Evolutionary conservation across 164 flowering plant genomes (phyloP).

Genomic region (Echeveria elegans): DNA sequence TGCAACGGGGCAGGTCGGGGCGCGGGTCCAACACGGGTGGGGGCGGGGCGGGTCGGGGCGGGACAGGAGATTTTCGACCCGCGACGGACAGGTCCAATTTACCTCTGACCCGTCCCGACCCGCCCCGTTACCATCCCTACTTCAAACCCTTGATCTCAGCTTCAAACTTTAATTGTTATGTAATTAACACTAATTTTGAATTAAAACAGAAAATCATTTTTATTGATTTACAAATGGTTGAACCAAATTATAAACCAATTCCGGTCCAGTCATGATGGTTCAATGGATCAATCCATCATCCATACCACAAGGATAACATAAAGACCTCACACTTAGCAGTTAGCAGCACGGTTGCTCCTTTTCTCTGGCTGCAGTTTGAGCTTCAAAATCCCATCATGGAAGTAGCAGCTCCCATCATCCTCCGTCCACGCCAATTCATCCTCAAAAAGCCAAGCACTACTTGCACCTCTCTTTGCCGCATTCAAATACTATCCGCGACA

Average conservation of each 20-base stretch:
- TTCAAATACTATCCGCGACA: not conserved
- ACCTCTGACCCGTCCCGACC: too few species aligned
- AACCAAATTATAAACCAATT: not conserved
- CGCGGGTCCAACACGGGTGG: too few species aligned
- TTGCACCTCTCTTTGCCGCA: not conserved
- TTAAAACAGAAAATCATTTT: too few species aligned
- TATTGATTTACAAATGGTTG: not conserved
- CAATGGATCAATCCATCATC: not conserved
- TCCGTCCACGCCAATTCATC: not conserved
- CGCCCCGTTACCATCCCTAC: too few species aligned
- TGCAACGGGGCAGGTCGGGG: too few species aligned
- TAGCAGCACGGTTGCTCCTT: not conserved
- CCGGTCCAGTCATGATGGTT: not conserved
- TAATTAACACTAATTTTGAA: too few species aligned
- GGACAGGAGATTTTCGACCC: too few species aligned
- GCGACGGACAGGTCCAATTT: too few species aligned
- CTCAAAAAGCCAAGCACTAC: not conserved
- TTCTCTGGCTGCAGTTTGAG: slow-evolving; percentile 4
- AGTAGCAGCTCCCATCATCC: slow-evolving; percentile 1
- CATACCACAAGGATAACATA: not conserved
- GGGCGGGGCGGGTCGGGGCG: too few species aligned
- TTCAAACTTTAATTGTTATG: too few species aligned
- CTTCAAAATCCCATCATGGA: slow-evolving; percentile 4
- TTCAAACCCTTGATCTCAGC: too few species aligned
- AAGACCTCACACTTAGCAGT: too few species aligned